Conservation (phyloP, 139 green algal species). For the Coelastrella sp. region DNA sequence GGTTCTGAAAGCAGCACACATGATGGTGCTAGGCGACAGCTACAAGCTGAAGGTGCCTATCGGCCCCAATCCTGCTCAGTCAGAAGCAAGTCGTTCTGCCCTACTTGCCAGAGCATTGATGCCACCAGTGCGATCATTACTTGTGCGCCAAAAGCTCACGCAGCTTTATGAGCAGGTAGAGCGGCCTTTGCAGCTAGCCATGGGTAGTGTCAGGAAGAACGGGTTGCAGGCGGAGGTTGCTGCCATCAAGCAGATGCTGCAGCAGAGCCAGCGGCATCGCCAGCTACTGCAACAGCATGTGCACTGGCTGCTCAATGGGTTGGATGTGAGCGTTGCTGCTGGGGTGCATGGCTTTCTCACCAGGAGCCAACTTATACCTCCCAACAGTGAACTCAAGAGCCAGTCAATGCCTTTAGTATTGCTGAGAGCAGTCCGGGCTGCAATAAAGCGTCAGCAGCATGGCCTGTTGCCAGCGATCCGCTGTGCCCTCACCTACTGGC, state of each 20-base stretch:
- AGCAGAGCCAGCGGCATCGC: neutral
- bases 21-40: neutral
- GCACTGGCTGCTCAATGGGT: neutral
- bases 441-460: neutral
- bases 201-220: neutral
- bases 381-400: neutral
- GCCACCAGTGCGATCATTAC: conserved; percentile 15
- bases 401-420: neutral
- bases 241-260: neutral
- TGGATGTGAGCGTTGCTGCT: neutral
- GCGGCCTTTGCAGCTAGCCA: conserved; percentile 11
- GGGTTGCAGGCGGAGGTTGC: neutral
- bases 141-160: neutral
- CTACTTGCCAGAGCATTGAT: conserved; percentile 29
- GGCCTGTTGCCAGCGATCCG: neutral
- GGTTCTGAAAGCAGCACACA: neutral
- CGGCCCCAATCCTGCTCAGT: no score
- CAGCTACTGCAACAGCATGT: conserved; percentile 8
- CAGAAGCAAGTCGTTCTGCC: neutral
- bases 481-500: neutral
- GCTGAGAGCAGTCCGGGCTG: neutral
- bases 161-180: neutral
- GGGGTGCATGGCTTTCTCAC: neutral
- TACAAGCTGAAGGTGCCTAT: conserved; percentile 23
- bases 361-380: neutral